Conservation (phyloP, 306 rosid genomes). For the Hippophae rhamnoides region DNA sequence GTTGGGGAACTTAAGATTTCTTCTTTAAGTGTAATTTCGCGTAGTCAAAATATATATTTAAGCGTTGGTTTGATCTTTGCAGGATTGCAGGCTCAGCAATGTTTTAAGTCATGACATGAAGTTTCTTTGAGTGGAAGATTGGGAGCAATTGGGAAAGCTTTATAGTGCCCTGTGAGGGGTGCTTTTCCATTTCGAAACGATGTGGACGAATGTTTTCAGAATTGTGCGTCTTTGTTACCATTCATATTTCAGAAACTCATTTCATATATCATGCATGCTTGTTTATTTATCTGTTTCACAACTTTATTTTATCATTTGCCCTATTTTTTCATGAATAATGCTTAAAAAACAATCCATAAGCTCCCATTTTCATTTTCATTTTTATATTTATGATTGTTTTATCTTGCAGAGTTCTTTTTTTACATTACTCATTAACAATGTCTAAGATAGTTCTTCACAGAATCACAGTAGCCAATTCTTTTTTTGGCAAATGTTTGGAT, state of each 20-base stretch:
- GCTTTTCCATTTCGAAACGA: constrained; percentile 18
- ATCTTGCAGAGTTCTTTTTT: too few species aligned
- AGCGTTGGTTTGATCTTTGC: constrained; percentile 4
- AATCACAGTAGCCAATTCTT: too few species aligned
- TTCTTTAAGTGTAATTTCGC: not conserved
- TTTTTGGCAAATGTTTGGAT: too few species aligned
- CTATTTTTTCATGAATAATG: too few species aligned
- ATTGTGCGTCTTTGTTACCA: constrained; percentile 21
- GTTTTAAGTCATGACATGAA: not conserved
- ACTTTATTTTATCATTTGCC: too few species aligned
- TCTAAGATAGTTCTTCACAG: too few species aligned
- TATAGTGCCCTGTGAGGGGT: not conserved
- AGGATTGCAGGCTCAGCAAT: not conserved
- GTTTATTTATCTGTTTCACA: not conserved
- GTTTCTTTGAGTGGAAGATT: constrained; percentile 4
- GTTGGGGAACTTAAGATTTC: not conserved
- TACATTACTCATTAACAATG: too few species aligned
- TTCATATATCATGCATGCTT: not conserved
- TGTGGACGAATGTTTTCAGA: constrained; percentile 56
- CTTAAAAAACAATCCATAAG: too few species aligned
- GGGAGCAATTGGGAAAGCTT: not conserved
- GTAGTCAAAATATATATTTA: not conserved
- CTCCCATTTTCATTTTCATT: too few species aligned
- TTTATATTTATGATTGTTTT: too few species aligned
- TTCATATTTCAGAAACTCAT: not conserved